Evolutionary conservation across 179 eudicot species (phyloP), one percentile per base, ranked within the genome.

Genomic region (Silene noctiflora): DNA sequence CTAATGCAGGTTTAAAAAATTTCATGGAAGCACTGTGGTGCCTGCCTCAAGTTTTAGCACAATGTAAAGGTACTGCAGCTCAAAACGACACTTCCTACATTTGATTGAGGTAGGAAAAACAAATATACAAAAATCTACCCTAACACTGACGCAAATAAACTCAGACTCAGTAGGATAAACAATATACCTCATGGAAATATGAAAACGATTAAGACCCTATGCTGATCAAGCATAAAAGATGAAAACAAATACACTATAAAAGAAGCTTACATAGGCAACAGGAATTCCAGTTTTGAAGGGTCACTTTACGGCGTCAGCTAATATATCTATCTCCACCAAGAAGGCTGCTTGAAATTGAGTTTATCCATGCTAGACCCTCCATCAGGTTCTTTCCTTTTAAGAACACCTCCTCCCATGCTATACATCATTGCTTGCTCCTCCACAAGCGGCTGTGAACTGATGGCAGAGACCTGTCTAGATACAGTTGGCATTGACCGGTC

Each of bases 351-450:
- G 79, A 81, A 80, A 80, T 86, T 87, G 76, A 85, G 74, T 79
- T 85, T 86, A 67, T 91, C 98, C 51, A 83, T 80, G 25, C 80
- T 89, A 90, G 90, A 88, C 69, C 89, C 87, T 77, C 85, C 89
- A 8, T 86, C 89, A 8, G 85, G 84, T 53, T 86, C 89, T 76
- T 84, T 86, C 71, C 87, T 73, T 75, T 82, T 84, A 62, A 78
- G 42, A 75, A 72, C 76, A 24, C 82, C 83, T 29, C 84, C 84
- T 60, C 81, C 84, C 83, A 84, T 74, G 72, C 72, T 73, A 78
- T 63, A 86, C 83, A 80, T 69, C 77, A 85, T 81, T 44, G 83
- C 77, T 78, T 82, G 89, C 74, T 86, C 89, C 69, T 84, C 83
- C 17, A 75, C 69, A 58, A 75, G 77, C 17, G 77, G 65, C 78